Percentiles rank a stretch among this genome's conserved stretches.
Conservation (phyloP, 2,329 filamentous ascomycete genomes). For the Pseudogymnoascus sp. region DNA sequence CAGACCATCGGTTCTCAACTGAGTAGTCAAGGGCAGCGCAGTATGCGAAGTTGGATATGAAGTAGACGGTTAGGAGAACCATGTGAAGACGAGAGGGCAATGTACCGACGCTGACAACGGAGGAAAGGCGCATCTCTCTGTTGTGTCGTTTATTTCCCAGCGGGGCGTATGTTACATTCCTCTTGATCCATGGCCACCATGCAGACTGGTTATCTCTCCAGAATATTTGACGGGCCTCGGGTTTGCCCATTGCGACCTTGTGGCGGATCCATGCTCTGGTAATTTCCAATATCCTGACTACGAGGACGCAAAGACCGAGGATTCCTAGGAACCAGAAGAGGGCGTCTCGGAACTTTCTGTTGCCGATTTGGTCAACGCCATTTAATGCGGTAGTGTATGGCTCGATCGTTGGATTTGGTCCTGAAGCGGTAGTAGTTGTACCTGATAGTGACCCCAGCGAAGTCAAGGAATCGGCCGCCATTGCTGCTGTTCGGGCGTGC, state of each 20-base stretch:
- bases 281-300: slow-evolving; percentile 46
- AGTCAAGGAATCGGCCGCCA: not conserved
- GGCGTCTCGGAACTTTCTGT: slow-evolving; percentile 47
- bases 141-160: slow-evolving; percentile 59
- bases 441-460: not conserved
- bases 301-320: slow-evolving; percentile 44
- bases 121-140: slow-evolving; percentile 54
- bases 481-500: not conserved
- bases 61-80: slow-evolving; percentile 47
- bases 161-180: slow-evolving; percentile 54
- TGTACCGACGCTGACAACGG: slow-evolving; percentile 52
- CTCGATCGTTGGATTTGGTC: slow-evolving; percentile 41
- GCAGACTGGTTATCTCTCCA: slow-evolving; percentile 50
- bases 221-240: slow-evolving; percentile 46
- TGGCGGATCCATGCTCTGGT: slow-evolving; percentile 49
- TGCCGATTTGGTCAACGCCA: slow-evolving; percentile 52
- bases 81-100: slow-evolving; percentile 57
- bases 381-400: slow-evolving; percentile 48
- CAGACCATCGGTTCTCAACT: slow-evolving; percentile 49
- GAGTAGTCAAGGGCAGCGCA: slow-evolving; percentile 54
- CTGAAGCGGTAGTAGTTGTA: slow-evolving; percentile 11
- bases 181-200: slow-evolving; percentile 56
- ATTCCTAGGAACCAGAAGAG: slow-evolving; percentile 55
- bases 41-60: slow-evolving; percentile 54
- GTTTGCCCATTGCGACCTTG: slow-evolving; percentile 48